A percentile compares a stretch with the other conserved stretches of the same genome.
Conservation (phyloP, 768 basidiomycete genomes). For the Psilocybe subaeruginosa region DNA sequence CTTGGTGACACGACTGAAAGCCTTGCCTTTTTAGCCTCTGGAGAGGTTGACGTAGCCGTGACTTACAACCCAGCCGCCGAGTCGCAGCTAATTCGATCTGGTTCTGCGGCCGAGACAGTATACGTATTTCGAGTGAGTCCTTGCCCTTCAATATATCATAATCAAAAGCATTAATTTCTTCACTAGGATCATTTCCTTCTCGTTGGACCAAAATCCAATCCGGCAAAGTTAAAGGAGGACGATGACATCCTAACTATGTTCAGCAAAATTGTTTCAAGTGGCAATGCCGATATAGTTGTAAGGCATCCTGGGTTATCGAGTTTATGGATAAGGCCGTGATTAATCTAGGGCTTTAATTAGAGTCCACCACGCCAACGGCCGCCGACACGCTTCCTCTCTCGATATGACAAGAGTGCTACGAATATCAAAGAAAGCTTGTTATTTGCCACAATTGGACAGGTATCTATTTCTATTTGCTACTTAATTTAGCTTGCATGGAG, state of each 20-base stretch:
- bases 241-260: constrained; percentile 46
- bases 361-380: constrained; percentile 33
- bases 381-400: constrained; percentile 53
- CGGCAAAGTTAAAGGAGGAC: constrained; percentile 36
- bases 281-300: constrained; percentile 47
- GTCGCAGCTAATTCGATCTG: constrained; percentile 31
- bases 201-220: constrained; percentile 51
- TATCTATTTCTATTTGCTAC: constrained; percentile 12
- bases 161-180: no score
- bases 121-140: constrained; percentile 50
- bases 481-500: no score
- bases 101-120: constrained; percentile 32
- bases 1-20: constrained; percentile 59
- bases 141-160: neutral
- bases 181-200: constrained; percentile 51
- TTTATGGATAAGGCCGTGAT: neutral
- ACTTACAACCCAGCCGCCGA: constrained; percentile 60
- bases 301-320: neutral
- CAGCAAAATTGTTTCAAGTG: constrained; percentile 45
- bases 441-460: constrained; percentile 54
- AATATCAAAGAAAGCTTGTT: constrained; percentile 59
- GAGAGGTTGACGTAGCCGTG: constrained; percentile 50
- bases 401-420: constrained; percentile 61
- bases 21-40: constrained; percentile 41
- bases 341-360: neutral